Conservation (phyloP, 2,329 filamentous ascomycete species). For the Talaromyces sp. region DNA sequence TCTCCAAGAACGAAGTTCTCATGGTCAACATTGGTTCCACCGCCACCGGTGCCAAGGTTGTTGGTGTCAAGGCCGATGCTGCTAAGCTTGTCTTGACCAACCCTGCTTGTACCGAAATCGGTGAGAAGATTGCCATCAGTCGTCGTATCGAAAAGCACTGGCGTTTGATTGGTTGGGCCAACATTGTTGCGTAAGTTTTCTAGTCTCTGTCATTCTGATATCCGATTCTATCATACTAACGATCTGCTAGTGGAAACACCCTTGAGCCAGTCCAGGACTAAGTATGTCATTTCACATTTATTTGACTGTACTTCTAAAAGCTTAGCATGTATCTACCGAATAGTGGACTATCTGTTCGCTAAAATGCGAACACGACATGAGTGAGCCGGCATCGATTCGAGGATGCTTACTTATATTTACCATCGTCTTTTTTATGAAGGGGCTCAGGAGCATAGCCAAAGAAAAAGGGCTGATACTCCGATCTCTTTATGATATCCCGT, state of each 20-base stretch:
- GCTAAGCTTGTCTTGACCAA: slow-evolving; percentile 91
- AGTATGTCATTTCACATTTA: slow-evolving; percentile 17
- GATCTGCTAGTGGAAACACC: slow-evolving; percentile 42
- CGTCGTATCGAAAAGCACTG: slow-evolving; percentile 99
- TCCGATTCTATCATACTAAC: slow-evolving; percentile 18
- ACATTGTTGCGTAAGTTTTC: slow-evolving; percentile 59
- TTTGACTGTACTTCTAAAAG: slow-evolving; percentile 1
- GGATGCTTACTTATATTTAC: not conserved
- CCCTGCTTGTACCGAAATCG: slow-evolving; percentile 93
- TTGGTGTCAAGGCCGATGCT: slow-evolving; percentile 95
- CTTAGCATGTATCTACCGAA: slow-evolving; percentile 7
- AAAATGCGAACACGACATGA: not conserved
- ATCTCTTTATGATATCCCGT: slow-evolving; percentile 12
- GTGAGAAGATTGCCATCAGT: slow-evolving; percentile 95
- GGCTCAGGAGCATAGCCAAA: not conserved
- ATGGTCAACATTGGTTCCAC: slow-evolving; percentile 99
- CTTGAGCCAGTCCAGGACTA: slow-evolving; percentile 45
- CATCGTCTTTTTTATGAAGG: slow-evolving; percentile 5
- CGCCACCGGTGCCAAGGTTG: slow-evolving; percentile 93
- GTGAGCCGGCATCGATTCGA: not conserved
- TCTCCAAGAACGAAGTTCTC: slow-evolving; percentile 97
- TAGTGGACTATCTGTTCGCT: not conserved
- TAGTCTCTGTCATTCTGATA: not conserved
- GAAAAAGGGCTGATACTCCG: not conserved
- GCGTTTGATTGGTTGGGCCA: slow-evolving; percentile 90